Base-by-base conservation (phyloP, 768 basidiomycete species). In the Amanita muscaria region DNA sequence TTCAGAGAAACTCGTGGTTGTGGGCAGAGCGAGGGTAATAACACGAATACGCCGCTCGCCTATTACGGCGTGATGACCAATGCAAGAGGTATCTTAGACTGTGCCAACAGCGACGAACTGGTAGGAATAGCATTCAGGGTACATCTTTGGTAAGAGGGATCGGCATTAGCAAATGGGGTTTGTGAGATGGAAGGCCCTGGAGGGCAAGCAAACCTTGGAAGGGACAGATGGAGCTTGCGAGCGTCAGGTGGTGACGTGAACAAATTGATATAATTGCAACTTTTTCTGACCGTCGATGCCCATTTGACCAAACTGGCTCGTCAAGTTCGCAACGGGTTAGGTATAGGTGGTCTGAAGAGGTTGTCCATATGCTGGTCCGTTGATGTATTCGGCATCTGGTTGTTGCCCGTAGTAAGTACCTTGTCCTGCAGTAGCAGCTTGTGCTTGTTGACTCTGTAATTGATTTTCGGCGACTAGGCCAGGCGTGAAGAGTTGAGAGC, bases 91-190 rank as follows among this genome's bases (percentile, higher is more conserved):
- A 98, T 68, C 64, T 94, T 94, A 12, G 84, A 77, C 69, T 98
- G 97, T 65, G 69, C 78, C 46, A 96, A 68, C 3, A 97, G 72
- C 8, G 87, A 84, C 50, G 86, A 81, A 6, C 89, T 88, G 5
- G 88, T 92, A 4, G 94, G 94, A 49, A 97, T 79, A n/a, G 86
- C 80, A 58, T 93, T 94, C 47, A 97, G 58, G 1, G 96, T 99
- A 49, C 72, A 80, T 38, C 96, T 81, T 65, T 93, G 88, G 64
- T 97, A 98, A 11, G 87, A 91, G 24, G 81, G 73, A 59, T 97
- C 85, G 11, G 92, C 83, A 53, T 92, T 91, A 27, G 88, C 86
- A 14, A 67, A 70, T 1, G 83, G 87, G 23, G 82, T 80, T 11
- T 80, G 80, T 4, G 88, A 84, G 41, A 92, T 70, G 51, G 76